phyloP scores from a whole-genome alignment of 2,329 filamentous ascomycete species.

The Nannizziopsis barbatae region DNA sequence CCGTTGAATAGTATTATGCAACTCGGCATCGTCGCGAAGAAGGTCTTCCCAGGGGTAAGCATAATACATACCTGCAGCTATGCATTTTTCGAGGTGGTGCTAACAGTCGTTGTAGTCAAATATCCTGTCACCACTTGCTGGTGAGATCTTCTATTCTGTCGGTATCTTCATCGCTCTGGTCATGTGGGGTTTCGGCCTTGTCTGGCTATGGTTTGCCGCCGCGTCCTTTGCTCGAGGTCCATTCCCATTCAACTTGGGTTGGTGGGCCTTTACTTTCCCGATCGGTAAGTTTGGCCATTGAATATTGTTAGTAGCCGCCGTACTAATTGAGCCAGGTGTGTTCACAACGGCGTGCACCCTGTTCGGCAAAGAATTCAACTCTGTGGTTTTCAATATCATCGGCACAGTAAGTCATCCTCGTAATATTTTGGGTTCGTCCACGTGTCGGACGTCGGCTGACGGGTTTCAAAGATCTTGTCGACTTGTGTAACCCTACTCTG shows the following conservation, averaged over 20 bases:
- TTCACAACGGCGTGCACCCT: constrained; percentile 15
- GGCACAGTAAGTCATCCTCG: constrained; percentile 13
- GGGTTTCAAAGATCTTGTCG: constrained; percentile 8
- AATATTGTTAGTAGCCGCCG: neutral
- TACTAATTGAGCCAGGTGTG: constrained; percentile 6
- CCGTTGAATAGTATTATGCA: constrained; percentile 35
- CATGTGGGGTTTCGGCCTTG: constrained; percentile 47
- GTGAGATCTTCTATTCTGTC: constrained; percentile 48
- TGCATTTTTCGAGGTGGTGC: neutral
- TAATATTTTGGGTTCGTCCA: neutral
- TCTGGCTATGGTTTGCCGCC: constrained; percentile 46
- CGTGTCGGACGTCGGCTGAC: neutral
- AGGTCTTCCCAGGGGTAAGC: constrained; percentile 29
- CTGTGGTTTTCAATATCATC: constrained; percentile 13
- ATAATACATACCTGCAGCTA: constrained; percentile 13
- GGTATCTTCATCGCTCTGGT: constrained; percentile 45
- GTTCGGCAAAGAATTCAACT: constrained; percentile 14
- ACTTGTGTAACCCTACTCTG: constrained; percentile 13
- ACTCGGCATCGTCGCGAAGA: constrained; percentile 36
- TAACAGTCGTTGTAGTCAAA: constrained; percentile 13
- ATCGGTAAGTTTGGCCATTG: constrained; percentile 26
- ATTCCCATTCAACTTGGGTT: constrained; percentile 50
- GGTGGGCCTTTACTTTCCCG: constrained; percentile 50
- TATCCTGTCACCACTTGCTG: constrained; percentile 33
- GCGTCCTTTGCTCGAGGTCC: constrained; percentile 33